A percentile compares a stretch with the other conserved stretches of the same genome.
Evolutionary conservation across 257 asterid species (phyloP).

Genomic region (Mentha longifolia): DNA sequence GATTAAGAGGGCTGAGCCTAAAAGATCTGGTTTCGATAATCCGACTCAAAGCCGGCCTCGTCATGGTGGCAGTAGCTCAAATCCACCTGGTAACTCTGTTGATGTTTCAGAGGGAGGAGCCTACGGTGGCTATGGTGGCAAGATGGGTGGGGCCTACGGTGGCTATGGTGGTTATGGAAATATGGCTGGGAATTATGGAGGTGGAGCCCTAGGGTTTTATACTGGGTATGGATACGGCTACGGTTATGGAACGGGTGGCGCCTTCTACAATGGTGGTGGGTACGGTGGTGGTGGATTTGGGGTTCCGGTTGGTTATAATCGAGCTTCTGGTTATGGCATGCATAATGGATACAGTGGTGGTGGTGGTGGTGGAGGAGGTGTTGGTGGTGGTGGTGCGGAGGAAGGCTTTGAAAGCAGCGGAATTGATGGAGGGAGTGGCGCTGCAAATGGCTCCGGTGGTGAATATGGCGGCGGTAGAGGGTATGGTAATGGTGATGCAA

Average conservation of each 20-base stretch:
- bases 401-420: slow-evolving; percentile 58
- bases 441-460: slow-evolving; percentile 43
- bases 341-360: slow-evolving; percentile 55
- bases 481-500: slow-evolving; percentile 54
- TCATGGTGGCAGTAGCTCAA: slow-evolving; percentile 67
- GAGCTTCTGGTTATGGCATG: slow-evolving; percentile 65
- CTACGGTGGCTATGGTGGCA: slow-evolving; percentile 73
- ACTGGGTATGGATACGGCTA: slow-evolving; percentile 86
- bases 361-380: slow-evolving; percentile 47
- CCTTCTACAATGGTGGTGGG: slow-evolving; percentile 81
- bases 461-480: slow-evolving; percentile 55
- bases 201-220: slow-evolving; percentile 69
- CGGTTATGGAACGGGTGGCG: slow-evolving; percentile 89
- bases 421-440: slow-evolving; percentile 58
- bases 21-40: slow-evolving; percentile 69
- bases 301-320: slow-evolving; percentile 63
- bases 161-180: slow-evolving; percentile 73
- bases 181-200: slow-evolving; percentile 67
- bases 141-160: slow-evolving; percentile 60
- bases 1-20: slow-evolving; percentile 94
- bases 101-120: slow-evolving; percentile 52
- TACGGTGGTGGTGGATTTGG: slow-evolving; percentile 75
- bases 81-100: slow-evolving; percentile 55
- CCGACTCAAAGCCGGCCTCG: slow-evolving; percentile 54
- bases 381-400: slow-evolving; percentile 36